Base-by-base conservation (phyloP, 805 yeast species). In the Zygoascus bituminiphila region DNA sequence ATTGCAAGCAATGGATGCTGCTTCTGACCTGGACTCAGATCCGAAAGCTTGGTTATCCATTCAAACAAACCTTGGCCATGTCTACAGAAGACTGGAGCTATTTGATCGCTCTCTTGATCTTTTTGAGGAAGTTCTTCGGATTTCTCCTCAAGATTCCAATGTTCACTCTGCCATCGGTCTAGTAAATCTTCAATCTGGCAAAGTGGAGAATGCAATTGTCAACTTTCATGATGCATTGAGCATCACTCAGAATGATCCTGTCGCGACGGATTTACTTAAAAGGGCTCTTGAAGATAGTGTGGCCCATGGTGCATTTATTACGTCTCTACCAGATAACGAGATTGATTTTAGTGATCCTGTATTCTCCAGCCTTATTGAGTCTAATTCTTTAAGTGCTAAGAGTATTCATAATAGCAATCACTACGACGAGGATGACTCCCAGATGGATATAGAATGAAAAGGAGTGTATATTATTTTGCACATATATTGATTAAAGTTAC, bases 31-130 rank as follows among this genome's bases (percentile, higher is more conserved):
- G 51, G 82, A 84, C 55, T 78, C 89, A 6, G 95, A 88, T 54
- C 79, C 91, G 4, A 80, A 79, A 56, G 84, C 93, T 0, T 85
- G 95, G 84, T 71, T 82, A 0, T 83, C 96, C 1, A 84, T 93
- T 23, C 87, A 86, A 62, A 76, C 87, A 21, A 89, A 89, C 63
- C 69, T 89, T 51, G 96, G 95, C 0, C 96, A 89, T 63, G 94
- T 89, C 3, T 88, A 84, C 62, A 70, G 96, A 52, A 72, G 84
- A 47, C 63, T 79, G 45, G 79, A 78, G 44, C 72, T 75, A 45
- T 77, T 72, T 49, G 78, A 78, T 42, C 78, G 80, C 60, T 84
- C 97, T 0, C 70, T 88, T 38, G 75, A 72, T 42, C 84, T 84
- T 59, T 91, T 93, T 63, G 79, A 79, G 51, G 81, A 81, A 55